Percentiles rank a stretch among this genome's conserved stretches.
These are phyloP conservation scores for Vigna angularis DNA, from an alignment of 306 rosid species.

Conservation along the genomic window DNA sequence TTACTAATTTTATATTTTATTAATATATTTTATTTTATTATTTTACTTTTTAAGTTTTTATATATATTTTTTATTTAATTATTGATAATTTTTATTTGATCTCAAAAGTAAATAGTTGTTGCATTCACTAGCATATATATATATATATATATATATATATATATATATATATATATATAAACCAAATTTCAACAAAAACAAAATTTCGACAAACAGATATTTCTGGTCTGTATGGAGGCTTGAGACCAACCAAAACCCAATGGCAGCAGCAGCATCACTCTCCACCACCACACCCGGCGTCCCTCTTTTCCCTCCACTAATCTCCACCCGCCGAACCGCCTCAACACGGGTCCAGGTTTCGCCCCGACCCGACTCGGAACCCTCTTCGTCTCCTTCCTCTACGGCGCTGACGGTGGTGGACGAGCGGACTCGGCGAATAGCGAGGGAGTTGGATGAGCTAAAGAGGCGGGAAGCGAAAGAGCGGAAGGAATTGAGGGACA, in stretches of 20 bases:
- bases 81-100: too few species aligned
- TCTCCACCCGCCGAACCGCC: conserved; percentile 31
- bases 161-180: too few species aligned
- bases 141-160: too few species aligned
- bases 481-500: conserved; percentile 75
- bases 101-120: too few species aligned
- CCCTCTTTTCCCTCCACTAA: conserved; percentile 37
- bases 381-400: conserved; percentile 16
- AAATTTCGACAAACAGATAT: too few species aligned
- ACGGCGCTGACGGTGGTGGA: conserved; percentile 31
- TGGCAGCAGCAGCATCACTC: conserved; percentile 65
- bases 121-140: too few species aligned
- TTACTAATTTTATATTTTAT: too few species aligned
- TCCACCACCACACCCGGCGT: conserved; percentile 39
- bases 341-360: not conserved
- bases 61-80: too few species aligned
- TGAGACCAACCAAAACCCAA: conserved; percentile 25
- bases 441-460: conserved; percentile 54
- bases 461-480: conserved; percentile 62
- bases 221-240: not conserved
- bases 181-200: too few species aligned
- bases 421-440: conserved; percentile 45
- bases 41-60: too few species aligned
- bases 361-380: conserved; percentile 9
- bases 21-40: too few species aligned